phyloP scores from a whole-genome alignment of 2,329 filamentous ascomycete species.

The Colletotrichum theobromicola region DNA sequence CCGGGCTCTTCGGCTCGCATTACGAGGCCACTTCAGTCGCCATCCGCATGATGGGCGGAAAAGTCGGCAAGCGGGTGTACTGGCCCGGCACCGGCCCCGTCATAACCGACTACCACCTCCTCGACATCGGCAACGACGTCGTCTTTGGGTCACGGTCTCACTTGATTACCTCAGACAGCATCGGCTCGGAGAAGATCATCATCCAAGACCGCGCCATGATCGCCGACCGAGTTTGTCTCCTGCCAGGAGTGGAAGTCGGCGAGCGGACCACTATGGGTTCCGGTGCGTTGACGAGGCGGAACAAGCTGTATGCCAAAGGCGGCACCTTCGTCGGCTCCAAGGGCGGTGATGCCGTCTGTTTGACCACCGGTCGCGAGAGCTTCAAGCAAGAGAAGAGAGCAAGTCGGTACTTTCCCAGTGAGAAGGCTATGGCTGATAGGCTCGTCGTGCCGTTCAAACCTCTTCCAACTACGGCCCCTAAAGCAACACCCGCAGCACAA shows the following conservation, averaged over 20 bases:
- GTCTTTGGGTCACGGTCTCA: constrained; percentile 63
- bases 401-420: constrained; percentile 16
- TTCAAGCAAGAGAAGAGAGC: constrained; percentile 6
- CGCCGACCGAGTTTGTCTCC: constrained; percentile 57
- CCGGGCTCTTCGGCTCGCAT: constrained; percentile 56
- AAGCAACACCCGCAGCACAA: neutral
- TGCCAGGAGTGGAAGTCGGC: constrained; percentile 56
- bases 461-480: neutral
- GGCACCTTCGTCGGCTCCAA: constrained; percentile 59
- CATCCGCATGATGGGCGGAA: constrained; percentile 55
- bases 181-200: constrained; percentile 50
- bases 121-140: constrained; percentile 63
- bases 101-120: constrained; percentile 58
- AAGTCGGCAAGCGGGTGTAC: constrained; percentile 58
- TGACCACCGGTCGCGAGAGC: constrained; percentile 25
- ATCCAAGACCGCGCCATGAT: constrained; percentile 59
- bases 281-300: constrained; percentile 54
- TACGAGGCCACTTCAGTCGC: constrained; percentile 60
- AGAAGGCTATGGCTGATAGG: neutral
- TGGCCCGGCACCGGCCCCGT: constrained; percentile 62
- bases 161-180: constrained; percentile 57
- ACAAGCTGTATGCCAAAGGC: constrained; percentile 46
- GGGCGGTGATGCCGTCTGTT: constrained; percentile 53
- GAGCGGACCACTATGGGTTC: constrained; percentile 57
- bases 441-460: neutral